Conservation (phyloP, 192 early-diverging fungal genomes). For the Umbelopsis ramanniana region DNA sequence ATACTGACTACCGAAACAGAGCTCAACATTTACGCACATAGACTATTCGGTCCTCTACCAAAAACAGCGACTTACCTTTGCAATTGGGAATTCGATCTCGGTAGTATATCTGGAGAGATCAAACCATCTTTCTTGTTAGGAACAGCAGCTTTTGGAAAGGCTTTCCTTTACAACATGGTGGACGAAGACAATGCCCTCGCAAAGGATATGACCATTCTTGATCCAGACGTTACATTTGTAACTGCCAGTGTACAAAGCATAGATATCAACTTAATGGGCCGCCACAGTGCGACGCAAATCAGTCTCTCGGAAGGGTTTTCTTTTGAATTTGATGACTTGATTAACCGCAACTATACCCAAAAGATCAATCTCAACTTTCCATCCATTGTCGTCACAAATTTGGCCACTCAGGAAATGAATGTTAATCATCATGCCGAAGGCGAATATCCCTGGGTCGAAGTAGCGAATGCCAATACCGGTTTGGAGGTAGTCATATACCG, state of each 20-base stretch:
- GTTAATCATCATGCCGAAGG: conserved; percentile 20
- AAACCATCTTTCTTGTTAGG: conserved; percentile 64
- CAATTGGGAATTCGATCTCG: conserved; percentile 69
- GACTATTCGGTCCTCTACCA: conserved; percentile 72
- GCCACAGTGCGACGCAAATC: conserved; percentile 52
- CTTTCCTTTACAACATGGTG: conserved; percentile 66
- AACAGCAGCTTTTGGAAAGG: conserved; percentile 51
- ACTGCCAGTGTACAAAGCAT: conserved; percentile 58
- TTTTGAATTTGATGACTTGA: conserved; percentile 67
- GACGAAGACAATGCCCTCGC: conserved; percentile 68
- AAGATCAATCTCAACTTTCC: conserved; percentile 64
- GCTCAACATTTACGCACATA: conserved; percentile 61
- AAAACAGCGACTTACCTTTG: conserved; percentile 66
- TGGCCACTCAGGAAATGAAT: conserved; percentile 48
- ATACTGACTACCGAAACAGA: conserved; percentile 31
- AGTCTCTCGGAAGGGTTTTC: conserved; percentile 61
- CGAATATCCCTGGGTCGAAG: conserved; percentile 66
- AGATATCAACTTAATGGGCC: conserved; percentile 64
- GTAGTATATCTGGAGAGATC: conserved; percentile 67
- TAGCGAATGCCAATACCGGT: conserved; percentile 60
- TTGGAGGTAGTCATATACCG: conserved; percentile 61
- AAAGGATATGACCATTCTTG: conserved; percentile 22
- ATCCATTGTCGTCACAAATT: conserved; percentile 50
- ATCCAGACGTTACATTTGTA: conserved; percentile 68
- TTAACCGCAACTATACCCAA: conserved; percentile 58